Evolutionary conservation across 257 asterid species (phyloP).

Genomic region (Marsdenia floribunda): DNA sequence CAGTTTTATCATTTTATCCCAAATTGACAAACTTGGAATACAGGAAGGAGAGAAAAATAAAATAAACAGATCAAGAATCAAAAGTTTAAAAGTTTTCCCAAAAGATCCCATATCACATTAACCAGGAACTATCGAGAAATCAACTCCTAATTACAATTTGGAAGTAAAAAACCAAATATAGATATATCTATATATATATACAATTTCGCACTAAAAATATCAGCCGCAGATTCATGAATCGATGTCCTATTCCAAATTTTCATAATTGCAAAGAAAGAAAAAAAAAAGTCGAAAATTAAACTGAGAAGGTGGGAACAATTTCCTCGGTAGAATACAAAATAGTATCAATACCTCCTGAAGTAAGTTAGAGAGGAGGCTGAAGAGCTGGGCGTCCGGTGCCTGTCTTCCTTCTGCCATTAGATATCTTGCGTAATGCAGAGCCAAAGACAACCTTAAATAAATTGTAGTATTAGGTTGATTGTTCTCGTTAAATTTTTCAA

Average conservation of each 20-base stretch:
- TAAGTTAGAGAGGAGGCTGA: slow-evolving; percentile 66
- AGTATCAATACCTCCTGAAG: slow-evolving; percentile 59
- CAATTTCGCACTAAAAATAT: background rate
- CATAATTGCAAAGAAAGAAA: too few relatives aligned
- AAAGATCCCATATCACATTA: background rate
- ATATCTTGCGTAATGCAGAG: background rate
- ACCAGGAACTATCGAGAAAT: background rate
- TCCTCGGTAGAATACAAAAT: background rate
- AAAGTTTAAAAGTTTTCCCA: background rate
- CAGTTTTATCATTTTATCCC: background rate
- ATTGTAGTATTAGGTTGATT: background rate
- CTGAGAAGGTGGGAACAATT: background rate
- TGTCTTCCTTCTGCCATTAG: slow-evolving; percentile 44
- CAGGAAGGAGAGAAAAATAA: background rate
- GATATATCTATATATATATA: too few relatives aligned
- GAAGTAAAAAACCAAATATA: background rate
- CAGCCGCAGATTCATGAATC: background rate
- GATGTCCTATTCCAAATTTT: background rate
- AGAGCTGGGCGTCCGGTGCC: slow-evolving; percentile 68
- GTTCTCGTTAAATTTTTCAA: too few relatives aligned
- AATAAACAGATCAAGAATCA: background rate
- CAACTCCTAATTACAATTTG: background rate
- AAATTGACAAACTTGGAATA: background rate
- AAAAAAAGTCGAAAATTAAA: background rate
- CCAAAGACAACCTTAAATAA: slow-evolving; percentile 3